A percentile compares a stretch with the other conserved stretches of the same genome.
phyloP scores from a whole-genome alignment of 2,329 filamentous ascomycete species.

The Juglanconis sp. region DNA sequence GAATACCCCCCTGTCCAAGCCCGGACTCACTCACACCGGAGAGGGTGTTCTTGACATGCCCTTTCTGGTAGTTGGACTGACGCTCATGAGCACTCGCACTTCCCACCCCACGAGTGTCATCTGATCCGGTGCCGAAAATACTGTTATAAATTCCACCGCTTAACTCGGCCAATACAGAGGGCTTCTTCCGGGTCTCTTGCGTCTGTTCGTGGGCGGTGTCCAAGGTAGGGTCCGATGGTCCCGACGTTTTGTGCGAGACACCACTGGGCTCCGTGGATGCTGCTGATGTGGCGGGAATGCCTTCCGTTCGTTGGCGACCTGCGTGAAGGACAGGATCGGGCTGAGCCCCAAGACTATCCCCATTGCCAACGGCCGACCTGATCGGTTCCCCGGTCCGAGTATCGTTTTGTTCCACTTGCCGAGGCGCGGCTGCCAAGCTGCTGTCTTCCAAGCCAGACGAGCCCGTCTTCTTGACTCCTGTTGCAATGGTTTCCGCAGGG shows the following conservation, averaged over 20 bases:
- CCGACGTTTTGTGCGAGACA: not conserved
- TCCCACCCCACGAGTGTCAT: not conserved
- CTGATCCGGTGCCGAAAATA: not conserved
- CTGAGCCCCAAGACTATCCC: too few relatives aligned
- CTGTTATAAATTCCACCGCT: not conserved
- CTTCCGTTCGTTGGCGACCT: not conserved
- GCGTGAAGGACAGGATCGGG: not conserved
- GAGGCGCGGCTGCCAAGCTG: not conserved
- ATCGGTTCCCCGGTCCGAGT: not conserved
- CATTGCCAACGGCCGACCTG: not conserved
- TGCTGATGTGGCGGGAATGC: not conserved
- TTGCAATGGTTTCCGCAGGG: too few relatives aligned
- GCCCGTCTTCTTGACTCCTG: too few relatives aligned
- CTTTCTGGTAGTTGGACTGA: not conserved
- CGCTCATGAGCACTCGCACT: not conserved
- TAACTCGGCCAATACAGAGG: not conserved
- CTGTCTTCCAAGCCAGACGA: too few relatives aligned
- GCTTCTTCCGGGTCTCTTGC: too few relatives aligned
- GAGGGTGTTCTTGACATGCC: not conserved
- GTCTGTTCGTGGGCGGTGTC: not conserved
- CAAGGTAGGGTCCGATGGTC: not conserved
- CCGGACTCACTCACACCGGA: conserved; percentile 1
- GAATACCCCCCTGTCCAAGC: not conserved
- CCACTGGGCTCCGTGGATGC: not conserved
- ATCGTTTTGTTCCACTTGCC: not conserved